Percentiles rank a stretch among this genome's conserved stretches.
Evolutionary conservation across 306 rosid species (phyloP).

Genomic region (Crataegus laevigata): DNA sequence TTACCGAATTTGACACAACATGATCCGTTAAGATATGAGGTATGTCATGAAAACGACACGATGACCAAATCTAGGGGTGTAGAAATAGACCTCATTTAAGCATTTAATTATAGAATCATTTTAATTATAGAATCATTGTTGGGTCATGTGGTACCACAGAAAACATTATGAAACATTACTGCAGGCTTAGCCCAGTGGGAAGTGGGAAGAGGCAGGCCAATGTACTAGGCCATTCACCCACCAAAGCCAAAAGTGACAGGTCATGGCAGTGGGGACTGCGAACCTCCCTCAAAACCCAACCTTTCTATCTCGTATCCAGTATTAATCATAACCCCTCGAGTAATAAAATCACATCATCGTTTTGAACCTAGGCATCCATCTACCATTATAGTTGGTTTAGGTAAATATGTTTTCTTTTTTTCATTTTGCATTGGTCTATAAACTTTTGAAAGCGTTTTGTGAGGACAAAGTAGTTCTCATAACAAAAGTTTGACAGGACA

Average conservation of each 20-base stretch:
- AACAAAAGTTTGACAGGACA: background rate
- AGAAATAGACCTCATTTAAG: background rate
- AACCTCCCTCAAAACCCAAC: background rate
- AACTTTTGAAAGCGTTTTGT: background rate
- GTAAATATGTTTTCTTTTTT: background rate
- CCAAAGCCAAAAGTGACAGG: conserved; percentile 12
- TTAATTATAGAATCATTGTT: background rate
- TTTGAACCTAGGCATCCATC: background rate
- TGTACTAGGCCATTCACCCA: conserved; percentile 3
- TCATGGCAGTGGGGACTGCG: conserved; percentile 16
- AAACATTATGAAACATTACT: background rate
- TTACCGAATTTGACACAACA: too few relatives aligned
- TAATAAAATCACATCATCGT: background rate
- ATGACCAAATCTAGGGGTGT: too few relatives aligned
- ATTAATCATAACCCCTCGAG: background rate
- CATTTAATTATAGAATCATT: background rate
- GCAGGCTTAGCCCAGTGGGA: conserved; percentile 11
- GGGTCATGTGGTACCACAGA: conserved; percentile 18
- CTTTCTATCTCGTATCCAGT: background rate
- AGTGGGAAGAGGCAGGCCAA: background rate
- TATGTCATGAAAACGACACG: too few relatives aligned
- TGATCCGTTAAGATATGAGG: too few relatives aligned
- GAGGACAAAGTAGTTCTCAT: background rate
- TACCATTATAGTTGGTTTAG: background rate
- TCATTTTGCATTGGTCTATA: background rate